A percentile compares a stretch with the other conserved stretches of the same genome.
These are phyloP conservation scores for Nemania sp. DNA, from an alignment of 2,329 filamentous ascomycete genomes.

Conservation along the genomic window DNA sequence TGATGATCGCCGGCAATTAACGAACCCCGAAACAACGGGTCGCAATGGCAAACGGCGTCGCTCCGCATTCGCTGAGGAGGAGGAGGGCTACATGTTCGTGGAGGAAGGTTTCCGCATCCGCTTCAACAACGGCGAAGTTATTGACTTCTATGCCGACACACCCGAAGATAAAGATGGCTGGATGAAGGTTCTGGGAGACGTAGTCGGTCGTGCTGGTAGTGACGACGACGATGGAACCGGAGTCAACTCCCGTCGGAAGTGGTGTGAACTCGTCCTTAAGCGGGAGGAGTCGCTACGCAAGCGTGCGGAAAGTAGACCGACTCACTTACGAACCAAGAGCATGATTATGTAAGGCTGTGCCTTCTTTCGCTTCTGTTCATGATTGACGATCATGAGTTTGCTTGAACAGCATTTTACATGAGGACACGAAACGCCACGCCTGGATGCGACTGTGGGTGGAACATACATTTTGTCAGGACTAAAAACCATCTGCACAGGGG, in stretches of 20 bases:
- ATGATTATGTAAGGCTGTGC: conserved; percentile 59
- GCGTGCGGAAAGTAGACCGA: conserved; percentile 63
- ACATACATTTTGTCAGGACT: conserved; percentile 13
- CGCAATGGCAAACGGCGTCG: conserved; percentile 85
- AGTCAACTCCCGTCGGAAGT: conserved; percentile 65
- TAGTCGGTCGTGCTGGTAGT: conserved; percentile 69
- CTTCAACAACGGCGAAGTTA: conserved; percentile 97
- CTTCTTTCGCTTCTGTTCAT: conserved; percentile 37
- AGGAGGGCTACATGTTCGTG: conserved; percentile 99
- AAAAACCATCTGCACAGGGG: not conserved
- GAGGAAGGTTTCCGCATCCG: conserved; percentile 99
- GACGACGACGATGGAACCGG: conserved; percentile 61
- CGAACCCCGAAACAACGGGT: conserved; percentile 83
- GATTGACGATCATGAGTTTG: conserved; percentile 40
- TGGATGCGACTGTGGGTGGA: conserved; percentile 10
- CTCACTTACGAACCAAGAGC: conserved; percentile 70
- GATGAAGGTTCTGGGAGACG: conserved; percentile 88
- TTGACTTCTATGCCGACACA: conserved; percentile 97
- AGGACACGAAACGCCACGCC: conserved; percentile 31
- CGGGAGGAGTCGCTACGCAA: conserved; percentile 70
- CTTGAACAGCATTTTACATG: conserved; percentile 23
- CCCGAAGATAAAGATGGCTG: conserved; percentile 89
- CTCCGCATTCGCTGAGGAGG: conserved; percentile 96
- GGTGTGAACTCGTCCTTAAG: conserved; percentile 76
- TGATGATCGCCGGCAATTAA: conserved; percentile 86